Evolutionary conservation across 2,329 filamentous ascomycete genomes (phyloP).

Genomic region (Calonectria hongkongensis): DNA sequence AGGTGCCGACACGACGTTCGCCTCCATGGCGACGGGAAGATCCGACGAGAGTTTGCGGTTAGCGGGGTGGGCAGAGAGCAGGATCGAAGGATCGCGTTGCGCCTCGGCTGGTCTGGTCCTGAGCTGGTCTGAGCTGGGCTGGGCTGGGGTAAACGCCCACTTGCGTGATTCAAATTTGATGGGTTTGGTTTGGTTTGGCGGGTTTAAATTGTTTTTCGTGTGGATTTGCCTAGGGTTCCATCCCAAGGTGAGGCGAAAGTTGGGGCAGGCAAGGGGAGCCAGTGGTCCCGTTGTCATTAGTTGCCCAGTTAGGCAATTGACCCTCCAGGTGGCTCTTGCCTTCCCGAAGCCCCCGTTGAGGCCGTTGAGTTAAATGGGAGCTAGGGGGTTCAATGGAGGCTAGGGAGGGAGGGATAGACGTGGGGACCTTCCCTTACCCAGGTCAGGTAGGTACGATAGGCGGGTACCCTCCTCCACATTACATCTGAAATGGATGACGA

Average conservation of each 20-base stretch:
- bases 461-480: slow-evolving; percentile 25
- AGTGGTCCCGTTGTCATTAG: neutral
- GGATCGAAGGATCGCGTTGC: slow-evolving; percentile 25
- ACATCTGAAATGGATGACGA: slow-evolving; percentile 23
- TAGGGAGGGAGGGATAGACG: slow-evolving; percentile 22
- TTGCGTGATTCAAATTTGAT: neutral
- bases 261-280: slow-evolving; percentile 10
- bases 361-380: slow-evolving; percentile 28
- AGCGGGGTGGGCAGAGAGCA: slow-evolving; percentile 27
- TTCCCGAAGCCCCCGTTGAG: slow-evolving; percentile 37
- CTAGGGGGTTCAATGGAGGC: slow-evolving; percentile 22
- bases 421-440: slow-evolving; percentile 26
- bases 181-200: slow-evolving; percentile 22
- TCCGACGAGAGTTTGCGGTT: slow-evolving; percentile 34
- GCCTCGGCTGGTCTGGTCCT: slow-evolving; percentile 24
- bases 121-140: neutral
- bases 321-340: slow-evolving; percentile 28
- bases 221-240: slow-evolving; percentile 30
- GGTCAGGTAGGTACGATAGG: slow-evolving; percentile 25
- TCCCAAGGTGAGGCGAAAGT: slow-evolving; percentile 23
- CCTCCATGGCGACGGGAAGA: slow-evolving; percentile 28
- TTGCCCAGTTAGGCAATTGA: slow-evolving; percentile 35
- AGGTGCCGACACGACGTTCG: slow-evolving; percentile 19
- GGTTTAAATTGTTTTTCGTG: neutral
- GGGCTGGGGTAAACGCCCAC: slow-evolving; percentile 24